Evolutionary conservation across 1,139 yeast genomes (phyloP), one percentile per base, ranked within the genome.

Genomic region (Chernovozyma sophiae-reginae): DNA sequence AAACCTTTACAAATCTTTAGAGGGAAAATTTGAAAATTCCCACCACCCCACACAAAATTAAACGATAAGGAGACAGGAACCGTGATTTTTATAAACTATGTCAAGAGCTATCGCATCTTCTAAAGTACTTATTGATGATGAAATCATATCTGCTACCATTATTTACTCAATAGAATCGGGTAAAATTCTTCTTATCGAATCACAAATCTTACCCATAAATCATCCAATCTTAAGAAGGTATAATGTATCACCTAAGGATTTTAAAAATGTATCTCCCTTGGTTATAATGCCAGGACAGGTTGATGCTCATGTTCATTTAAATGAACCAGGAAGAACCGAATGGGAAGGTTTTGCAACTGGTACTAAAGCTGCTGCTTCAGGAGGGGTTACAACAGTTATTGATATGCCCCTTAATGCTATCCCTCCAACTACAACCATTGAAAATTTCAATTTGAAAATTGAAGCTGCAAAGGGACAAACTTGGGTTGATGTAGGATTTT

Each of bases 291-390:
- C 97, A 0, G 97, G 97, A 1, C 68, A 90, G 28, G 96, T 90
- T 2, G 97, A 90, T 54, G 76, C 95, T 8, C 97, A 90, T 57
- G 97, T 89, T 24, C 97, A 89, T 55, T 67, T 89, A 50, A 89
- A 89, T 58, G 97, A 89, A 60, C 97, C 97, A 0, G 96, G 96
- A 4, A 67, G 96, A 48, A 87, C 96, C 0, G 95, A 86, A 43
- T 89, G 96, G 96, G 97, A 89, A 62, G 97, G 96, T 1, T 89
- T 89, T 56, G 95, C 80, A 33, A 82, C 95, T 0, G 97, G 97
- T 0, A 89, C 97, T 1, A 81, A 81, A 53, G 84, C 96, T 2
- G 96, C 96, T 1, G 94, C 95, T 2, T 72, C 90, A 5, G 97
- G 97, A 20, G 97, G 97, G 42, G 97, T 90, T 34, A 90, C 97